Percentiles rank a stretch among this genome's conserved stretches.
phyloP scores from a whole-genome alignment of 306 rosid genomes.

The Quercus agrifolia region DNA sequence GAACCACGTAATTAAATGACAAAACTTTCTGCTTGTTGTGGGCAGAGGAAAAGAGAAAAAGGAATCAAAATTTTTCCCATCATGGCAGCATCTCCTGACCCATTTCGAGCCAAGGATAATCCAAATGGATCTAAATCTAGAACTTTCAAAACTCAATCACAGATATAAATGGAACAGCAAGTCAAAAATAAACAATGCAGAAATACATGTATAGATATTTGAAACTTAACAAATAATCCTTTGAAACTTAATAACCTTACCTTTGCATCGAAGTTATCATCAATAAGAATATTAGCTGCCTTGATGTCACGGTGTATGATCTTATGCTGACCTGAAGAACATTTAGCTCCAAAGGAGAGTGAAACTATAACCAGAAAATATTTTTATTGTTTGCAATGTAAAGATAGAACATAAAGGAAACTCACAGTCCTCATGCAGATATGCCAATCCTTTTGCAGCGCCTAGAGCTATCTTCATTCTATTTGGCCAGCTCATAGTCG shows the following conservation, averaged over 20 bases:
- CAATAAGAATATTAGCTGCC: constrained; percentile 39
- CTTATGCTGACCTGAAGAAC: constrained; percentile 33
- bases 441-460: constrained; percentile 42
- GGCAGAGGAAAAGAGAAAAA: background rate
- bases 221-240: background rate
- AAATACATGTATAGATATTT: background rate
- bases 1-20: background rate
- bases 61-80: background rate
- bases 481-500: constrained; percentile 28
- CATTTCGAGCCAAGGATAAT: background rate
- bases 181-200: background rate
- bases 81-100: background rate
- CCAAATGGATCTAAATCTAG: background rate
- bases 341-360: constrained; percentile 7
- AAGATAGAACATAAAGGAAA: background rate
- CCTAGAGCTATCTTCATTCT: constrained; percentile 38
- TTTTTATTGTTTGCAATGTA: background rate
- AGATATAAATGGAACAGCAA: background rate
- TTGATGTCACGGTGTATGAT: constrained; percentile 43
- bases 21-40: background rate
- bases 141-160: background rate
- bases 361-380: background rate
- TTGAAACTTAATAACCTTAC: constrained; percentile 6
- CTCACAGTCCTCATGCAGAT: constrained; percentile 45
- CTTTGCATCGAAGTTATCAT: constrained; percentile 32